Base-by-base conservation (phyloP, 1,139 yeast genomes). In the Debaryomyces udenii region DNA sequence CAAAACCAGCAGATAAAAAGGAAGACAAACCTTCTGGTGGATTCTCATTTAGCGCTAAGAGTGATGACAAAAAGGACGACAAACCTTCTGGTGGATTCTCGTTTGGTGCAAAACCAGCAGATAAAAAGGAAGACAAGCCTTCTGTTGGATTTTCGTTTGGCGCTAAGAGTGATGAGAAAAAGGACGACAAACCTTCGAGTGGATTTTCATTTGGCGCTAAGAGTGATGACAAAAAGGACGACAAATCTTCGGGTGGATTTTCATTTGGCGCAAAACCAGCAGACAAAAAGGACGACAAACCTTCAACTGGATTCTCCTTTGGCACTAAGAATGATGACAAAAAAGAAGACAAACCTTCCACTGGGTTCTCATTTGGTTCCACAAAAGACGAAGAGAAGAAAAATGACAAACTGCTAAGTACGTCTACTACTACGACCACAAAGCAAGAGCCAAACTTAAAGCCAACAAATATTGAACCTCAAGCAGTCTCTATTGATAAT, bases 401-500 rank as follows among this genome's bases (percentile, higher is more conserved):
- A 36, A 59, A 53, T 10, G 37, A 34, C 3, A 34, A 34, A 17
- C 15, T 30, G 11, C 30, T 34, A 9, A 27, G 23, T n/a, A 11
- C 37, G 5, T 22, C 37, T 3, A 40, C 53, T 11, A 39, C 54
- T 6, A 51, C 53, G 16, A 43, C 57, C 22, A 45, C 62, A 2
- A 45, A 64, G 10, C 49, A 58, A 9, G 61, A 55, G 38, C 65
- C 68, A 17, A 61, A 52, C 35, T 66, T 50, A 55, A 77, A 68
- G 53, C 75, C 73, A 18, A 72, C 76, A 30, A 74, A 70, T 37
- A 74, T 83, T 17, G 81, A 80, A 50, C 83, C 89, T 11, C 74
- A 80, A 39, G 86, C 90, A 20, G 80, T 89, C 3, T 85, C 96
- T 7, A 76, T 94, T 38, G 90, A 87, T 53, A 93, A 93, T 66